Percentiles rank a stretch among this genome's conserved stretches.
Evolutionary conservation across 2,329 filamentous ascomycete genomes (phyloP).

Genomic region (Pseudogymnoascus sp.): DNA sequence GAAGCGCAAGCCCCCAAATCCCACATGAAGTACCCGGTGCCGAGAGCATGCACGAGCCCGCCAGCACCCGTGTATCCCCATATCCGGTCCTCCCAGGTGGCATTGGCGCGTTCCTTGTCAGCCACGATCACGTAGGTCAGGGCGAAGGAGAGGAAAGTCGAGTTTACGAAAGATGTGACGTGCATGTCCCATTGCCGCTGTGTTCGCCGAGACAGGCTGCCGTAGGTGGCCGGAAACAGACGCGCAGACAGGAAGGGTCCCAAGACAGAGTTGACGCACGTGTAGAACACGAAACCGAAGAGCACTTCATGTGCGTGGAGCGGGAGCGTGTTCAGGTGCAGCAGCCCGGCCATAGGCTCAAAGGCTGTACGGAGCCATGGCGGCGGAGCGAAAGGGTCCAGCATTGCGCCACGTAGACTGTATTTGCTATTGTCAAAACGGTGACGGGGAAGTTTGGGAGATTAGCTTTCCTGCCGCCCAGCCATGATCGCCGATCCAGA

Average conservation of each 20-base stretch:
- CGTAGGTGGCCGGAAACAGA: slow-evolving; percentile 53
- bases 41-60: slow-evolving; percentile 66
- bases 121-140: slow-evolving; percentile 62
- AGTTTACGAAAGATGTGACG: slow-evolving; percentile 71
- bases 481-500: neutral
- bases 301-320: slow-evolving; percentile 70
- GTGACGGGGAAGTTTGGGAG: neutral
- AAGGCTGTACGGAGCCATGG: slow-evolving; percentile 41
- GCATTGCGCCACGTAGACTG: slow-evolving; percentile 42
- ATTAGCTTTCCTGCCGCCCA: neutral
- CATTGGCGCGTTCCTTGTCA: slow-evolving; percentile 57
- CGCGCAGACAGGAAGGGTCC: slow-evolving; percentile 56
- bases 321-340: slow-evolving; percentile 58
- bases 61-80: slow-evolving; percentile 70
- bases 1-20: slow-evolving; percentile 60
- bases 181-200: slow-evolving; percentile 74
- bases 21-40: slow-evolving; percentile 74
- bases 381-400: slow-evolving; percentile 60
- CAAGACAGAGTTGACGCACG: slow-evolving; percentile 54
- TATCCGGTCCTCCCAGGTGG: slow-evolving; percentile 58
- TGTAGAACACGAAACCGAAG: slow-evolving; percentile 58
- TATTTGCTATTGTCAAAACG: neutral
- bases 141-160: slow-evolving; percentile 57
- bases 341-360: slow-evolving; percentile 52
- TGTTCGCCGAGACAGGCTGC: slow-evolving; percentile 50